A percentile compares a stretch with the other conserved stretches of the same genome.
Evolutionary conservation across 331 rosid species (phyloP).

Genomic region (Acacia pycnantha): DNA sequence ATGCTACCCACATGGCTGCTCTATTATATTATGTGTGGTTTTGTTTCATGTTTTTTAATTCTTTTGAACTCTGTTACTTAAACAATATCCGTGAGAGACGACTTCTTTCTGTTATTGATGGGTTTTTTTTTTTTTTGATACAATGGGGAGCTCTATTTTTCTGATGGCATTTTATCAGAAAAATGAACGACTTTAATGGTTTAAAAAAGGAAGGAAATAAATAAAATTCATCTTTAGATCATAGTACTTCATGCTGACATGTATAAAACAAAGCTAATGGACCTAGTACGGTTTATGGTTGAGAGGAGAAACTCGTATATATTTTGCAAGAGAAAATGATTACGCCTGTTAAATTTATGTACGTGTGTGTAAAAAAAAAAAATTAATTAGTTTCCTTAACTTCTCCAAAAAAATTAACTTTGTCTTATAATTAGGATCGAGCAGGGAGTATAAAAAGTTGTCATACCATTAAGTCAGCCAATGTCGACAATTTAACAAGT

Average conservation of each 20-base stretch:
- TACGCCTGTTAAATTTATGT: neutral
- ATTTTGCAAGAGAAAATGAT: neutral
- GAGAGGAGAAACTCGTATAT: neutral
- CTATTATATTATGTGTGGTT: neutral
- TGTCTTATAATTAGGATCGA: no score
- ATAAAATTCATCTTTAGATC: neutral
- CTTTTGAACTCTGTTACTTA: neutral
- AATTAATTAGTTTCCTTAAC: no score
- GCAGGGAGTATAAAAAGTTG: no score
- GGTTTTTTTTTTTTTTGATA: no score
- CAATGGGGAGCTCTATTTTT: neutral
- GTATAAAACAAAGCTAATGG: neutral
- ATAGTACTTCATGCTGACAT: neutral
- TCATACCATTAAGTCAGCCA: no score
- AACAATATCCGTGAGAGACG: neutral
- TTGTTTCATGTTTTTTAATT: neutral
- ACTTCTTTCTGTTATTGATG: neutral
- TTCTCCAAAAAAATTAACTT: no score
- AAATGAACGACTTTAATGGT: neutral
- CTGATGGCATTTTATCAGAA: neutral
- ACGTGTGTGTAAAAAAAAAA: no score
- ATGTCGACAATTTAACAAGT: no score
- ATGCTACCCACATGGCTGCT: conserved; percentile 38
- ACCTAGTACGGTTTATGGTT: neutral
- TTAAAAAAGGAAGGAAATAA: no score